Percentiles rank a stretch among this genome's conserved stretches.
Evolutionary conservation across 148 eudicot species (phyloP).

Genomic region (Salicornia ramosissima): DNA sequence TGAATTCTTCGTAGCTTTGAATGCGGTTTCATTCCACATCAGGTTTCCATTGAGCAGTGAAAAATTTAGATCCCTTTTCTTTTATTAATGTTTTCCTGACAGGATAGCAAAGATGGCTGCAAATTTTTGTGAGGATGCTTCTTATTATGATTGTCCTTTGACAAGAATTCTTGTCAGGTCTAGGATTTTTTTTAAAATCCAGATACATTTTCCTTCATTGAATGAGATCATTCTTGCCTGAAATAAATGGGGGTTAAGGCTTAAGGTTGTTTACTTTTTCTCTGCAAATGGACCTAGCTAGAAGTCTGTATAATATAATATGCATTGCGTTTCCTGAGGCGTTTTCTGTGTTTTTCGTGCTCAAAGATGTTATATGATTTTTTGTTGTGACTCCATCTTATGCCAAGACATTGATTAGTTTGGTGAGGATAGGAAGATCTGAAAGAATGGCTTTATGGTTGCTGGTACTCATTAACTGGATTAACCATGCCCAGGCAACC

Average conservation of each 20-base stretch:
- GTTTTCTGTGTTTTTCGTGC: neutral
- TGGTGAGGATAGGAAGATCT: neutral
- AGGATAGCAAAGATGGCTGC: slow-evolving; percentile 14
- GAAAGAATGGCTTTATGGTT: neutral
- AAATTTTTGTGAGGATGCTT: slow-evolving; percentile 11
- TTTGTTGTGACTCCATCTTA: too few species aligned
- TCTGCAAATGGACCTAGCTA: neutral
- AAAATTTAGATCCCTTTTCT: neutral
- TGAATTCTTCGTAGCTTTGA: slow-evolving; percentile 2
- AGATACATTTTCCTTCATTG: slow-evolving; percentile 7
- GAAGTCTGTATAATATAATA: neutral
- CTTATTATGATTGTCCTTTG: neutral
- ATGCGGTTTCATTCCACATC: neutral
- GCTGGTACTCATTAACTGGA: neutral
- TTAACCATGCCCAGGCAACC: neutral
- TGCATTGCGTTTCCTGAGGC: neutral
- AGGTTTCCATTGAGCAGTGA: neutral
- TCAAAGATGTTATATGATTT: neutral
- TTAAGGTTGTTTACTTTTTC: neutral
- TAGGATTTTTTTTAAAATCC: slow-evolving; percentile 7
- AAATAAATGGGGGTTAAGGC: too few species aligned
- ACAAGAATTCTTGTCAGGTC: slow-evolving; percentile 11
- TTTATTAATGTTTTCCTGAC: slow-evolving; percentile 1
- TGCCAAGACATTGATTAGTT: neutral
- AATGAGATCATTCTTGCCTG: too few species aligned